These are phyloP conservation scores for Dryadomyces quercus-mongolicae DNA, from an alignment of 2,329 filamentous ascomycete species.

Conservation along the genomic window DNA sequence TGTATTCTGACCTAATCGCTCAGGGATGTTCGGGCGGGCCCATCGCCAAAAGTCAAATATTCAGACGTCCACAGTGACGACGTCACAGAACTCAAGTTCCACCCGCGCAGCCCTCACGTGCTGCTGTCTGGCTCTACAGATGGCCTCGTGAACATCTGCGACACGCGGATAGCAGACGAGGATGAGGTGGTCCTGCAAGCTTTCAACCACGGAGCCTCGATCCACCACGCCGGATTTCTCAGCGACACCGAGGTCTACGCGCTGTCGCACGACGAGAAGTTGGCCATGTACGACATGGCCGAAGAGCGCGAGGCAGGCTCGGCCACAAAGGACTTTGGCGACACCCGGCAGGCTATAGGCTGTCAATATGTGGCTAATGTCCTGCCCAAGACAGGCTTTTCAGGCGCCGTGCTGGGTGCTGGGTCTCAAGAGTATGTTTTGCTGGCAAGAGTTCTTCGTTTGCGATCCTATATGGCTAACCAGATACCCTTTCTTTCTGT, in stretches of 20 bases:
- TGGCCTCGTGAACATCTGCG: conserved; percentile 65
- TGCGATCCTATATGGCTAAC: not conserved
- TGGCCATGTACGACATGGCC: conserved; percentile 59
- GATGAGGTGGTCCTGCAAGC: conserved; percentile 69
- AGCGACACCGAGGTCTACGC: conserved; percentile 54
- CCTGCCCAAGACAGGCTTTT: conserved; percentile 41
- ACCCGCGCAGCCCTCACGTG: conserved; percentile 45
- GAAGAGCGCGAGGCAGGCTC: conserved; percentile 49
- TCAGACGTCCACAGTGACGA: conserved; percentile 57
- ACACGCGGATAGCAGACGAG: conserved; percentile 58
- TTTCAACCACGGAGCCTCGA: conserved; percentile 63
- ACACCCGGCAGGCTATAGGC: conserved; percentile 50
- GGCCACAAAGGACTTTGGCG: conserved; percentile 49
- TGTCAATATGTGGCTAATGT: conserved; percentile 68
- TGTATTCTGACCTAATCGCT: not conserved
- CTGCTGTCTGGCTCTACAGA: conserved; percentile 71
- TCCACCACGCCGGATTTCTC: conserved; percentile 65
- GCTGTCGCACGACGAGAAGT: conserved; percentile 65
- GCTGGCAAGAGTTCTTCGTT: not conserved
- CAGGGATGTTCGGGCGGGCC: conserved; percentile 45
- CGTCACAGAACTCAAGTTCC: conserved; percentile 51
- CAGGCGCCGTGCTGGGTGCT: conserved; percentile 48
- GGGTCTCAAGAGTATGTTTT: conserved; percentile 53
- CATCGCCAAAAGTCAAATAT: conserved; percentile 39
- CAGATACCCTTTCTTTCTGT: too few species aligned